Evolutionary conservation across 2,329 filamentous ascomycete genomes (phyloP).

Genomic region (Xylariaceae sp.): DNA sequence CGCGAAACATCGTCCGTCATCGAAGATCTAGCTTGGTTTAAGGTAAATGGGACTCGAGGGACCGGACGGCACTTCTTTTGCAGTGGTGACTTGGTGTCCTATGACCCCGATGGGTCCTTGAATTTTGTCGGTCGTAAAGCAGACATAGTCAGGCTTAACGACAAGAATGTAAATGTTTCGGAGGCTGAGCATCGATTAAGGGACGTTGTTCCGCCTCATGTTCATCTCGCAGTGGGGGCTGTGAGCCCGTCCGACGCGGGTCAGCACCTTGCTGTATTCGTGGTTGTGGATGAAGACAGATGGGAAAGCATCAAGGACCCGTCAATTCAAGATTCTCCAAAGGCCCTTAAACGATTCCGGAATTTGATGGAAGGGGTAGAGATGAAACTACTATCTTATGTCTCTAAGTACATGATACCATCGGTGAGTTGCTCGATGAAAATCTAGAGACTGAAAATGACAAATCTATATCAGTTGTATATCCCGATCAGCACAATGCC

Average conservation of each 20-base stretch:
- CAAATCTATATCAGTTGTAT: constrained; percentile 30
- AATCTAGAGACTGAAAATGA: constrained; percentile 22
- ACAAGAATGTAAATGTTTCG: not conserved
- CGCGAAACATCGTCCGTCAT: not conserved
- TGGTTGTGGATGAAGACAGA: not conserved
- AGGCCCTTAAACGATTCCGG: too few relatives aligned
- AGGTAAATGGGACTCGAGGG: not conserved
- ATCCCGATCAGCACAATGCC: not conserved
- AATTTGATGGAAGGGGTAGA: not conserved
- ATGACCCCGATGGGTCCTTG: not conserved
- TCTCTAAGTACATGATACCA: constrained; percentile 45
- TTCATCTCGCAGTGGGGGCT: constrained; percentile 28
- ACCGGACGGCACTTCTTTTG: not conserved
- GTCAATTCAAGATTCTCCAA: too few relatives aligned
- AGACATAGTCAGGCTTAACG: not conserved
- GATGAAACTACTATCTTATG: constrained; percentile 18
- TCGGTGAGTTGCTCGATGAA: constrained; percentile 28
- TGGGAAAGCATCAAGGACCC: not conserved
- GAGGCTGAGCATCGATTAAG: constrained; percentile 62
- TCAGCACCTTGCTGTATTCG: not conserved
- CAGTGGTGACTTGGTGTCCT: not conserved
- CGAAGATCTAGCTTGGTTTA: not conserved
- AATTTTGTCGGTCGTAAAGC: not conserved
- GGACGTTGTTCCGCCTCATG: constrained; percentile 57
- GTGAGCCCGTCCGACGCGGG: not conserved